A percentile compares a stretch with the other conserved stretches of the same genome.
phyloP scores from a whole-genome alignment of 192 early-diverging fungal genomes.

The Coemansia aciculifera region DNA sequence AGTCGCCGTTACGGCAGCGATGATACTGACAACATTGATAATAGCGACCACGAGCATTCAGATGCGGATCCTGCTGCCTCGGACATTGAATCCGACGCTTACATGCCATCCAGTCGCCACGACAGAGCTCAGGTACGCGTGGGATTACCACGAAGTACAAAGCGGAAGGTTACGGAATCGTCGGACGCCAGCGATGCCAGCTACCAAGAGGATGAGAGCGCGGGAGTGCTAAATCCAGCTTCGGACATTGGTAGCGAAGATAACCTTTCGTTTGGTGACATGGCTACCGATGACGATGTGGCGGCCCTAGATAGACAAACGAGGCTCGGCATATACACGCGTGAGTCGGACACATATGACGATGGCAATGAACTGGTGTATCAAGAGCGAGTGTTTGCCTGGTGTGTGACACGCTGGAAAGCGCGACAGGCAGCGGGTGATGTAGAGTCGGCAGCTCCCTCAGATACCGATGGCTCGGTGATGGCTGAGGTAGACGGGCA shows the following conservation, averaged over 20 bases:
- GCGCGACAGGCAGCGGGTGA: slow-evolving; percentile 14
- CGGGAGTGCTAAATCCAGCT: slow-evolving; percentile 4
- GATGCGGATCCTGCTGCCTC: not conserved
- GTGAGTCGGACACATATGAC: slow-evolving; percentile 17
- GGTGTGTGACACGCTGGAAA: slow-evolving; percentile 50
- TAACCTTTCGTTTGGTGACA: not conserved
- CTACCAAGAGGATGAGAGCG: slow-evolving; percentile 32
- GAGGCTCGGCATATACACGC: slow-evolving; percentile 14
- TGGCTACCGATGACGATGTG: not conserved
- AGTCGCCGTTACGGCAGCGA: not conserved
- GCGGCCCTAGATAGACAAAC: not conserved
- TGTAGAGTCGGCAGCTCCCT: not conserved
- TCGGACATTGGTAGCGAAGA: slow-evolving; percentile 14
- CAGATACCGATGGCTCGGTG: not conserved
- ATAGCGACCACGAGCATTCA: not conserved
- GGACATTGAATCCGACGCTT: slow-evolving; percentile 1
- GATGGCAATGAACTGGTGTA: slow-evolving; percentile 63
- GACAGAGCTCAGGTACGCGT: not conserved
- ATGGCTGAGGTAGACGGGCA: slow-evolving; percentile 8
- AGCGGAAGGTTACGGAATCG: slow-evolving; percentile 58
- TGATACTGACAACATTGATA: not conserved
- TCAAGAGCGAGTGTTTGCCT: slow-evolving; percentile 52
- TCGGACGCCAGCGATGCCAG: slow-evolving; percentile 69
- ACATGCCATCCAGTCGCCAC: not conserved
- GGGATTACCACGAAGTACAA: not conserved